Base-by-base conservation (phyloP, 805 yeast genomes). In the Candida ortonii region DNA sequence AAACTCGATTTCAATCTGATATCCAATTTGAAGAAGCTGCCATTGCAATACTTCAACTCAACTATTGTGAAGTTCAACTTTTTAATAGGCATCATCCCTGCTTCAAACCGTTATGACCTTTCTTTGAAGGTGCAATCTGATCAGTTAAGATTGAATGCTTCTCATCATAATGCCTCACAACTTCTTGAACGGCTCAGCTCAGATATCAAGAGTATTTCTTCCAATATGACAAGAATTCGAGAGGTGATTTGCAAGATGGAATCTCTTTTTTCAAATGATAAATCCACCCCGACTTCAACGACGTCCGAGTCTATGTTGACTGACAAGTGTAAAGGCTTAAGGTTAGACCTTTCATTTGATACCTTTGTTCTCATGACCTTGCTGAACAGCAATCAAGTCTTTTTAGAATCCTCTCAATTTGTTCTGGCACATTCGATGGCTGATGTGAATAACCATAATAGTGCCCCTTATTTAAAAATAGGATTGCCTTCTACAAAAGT, bases 401-500 rank as follows among this genome's bases (percentile, higher is more conserved):
- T 34, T 14, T 24, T 47, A 22, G 53, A 49, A n/a, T 37, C 43
- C 2, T 30, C 43, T 3, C 11, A 33, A 7, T 16, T 38, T 9
- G 27, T 11, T 3, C 6, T 52, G 17, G 32, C 32, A 6, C 4
- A 47, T 5, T 24, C 43, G 12, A 34, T 52, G 2, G 47, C 34
- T 35, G 59, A 52, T 22, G 22, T 36, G 8, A 15, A 15, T 6
- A 22, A 41, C 12, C 25, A 28, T 5, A 23, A 28, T 3, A 26
- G 22, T 14, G 64, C 61, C 1, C 49, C 62, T 2, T 50, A 53
- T 39, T 78, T 78, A 1, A 63, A 61, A 21, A 18, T 73, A 6
- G 30, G 28, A 0, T 37, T 73, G 5, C 76, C 78, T 1, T 61
- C 71, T 1, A 56, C 67, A 0, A 59, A 70, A 27, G 11, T 74